Conservation (phyloP, 768 basidiomycete genomes). For the Tricholoma sp. region DNA sequence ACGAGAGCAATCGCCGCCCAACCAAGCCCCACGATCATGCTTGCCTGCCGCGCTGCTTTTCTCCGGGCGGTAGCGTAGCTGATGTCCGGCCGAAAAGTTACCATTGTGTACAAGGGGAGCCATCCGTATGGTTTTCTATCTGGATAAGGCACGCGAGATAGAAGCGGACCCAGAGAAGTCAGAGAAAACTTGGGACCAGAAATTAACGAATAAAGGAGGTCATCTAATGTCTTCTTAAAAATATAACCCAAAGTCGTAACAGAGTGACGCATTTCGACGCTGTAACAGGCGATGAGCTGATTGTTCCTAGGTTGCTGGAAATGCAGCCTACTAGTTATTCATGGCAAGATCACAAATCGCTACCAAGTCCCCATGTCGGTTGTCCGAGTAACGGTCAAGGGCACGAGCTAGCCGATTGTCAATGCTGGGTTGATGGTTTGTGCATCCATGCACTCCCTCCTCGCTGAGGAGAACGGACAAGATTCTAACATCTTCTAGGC, state of each 20-base stretch:
- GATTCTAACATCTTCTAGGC: conserved; percentile 94
- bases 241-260: conserved; percentile 80
- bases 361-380: conserved; percentile 80
- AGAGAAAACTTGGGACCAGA: conserved; percentile 43
- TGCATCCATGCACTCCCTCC: conserved; percentile 53
- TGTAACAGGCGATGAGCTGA: conserved; percentile 29
- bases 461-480: conserved; percentile 70
- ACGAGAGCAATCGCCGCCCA: conserved; percentile 43
- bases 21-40: conserved; percentile 47
- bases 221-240: conserved; percentile 76
- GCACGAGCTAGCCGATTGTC: conserved; percentile 61
- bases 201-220: conserved; percentile 61
- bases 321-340: conserved; percentile 84
- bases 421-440: conserved; percentile 26
- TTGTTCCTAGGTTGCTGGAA: conserved; percentile 2
- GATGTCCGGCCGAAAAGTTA: conserved; percentile 95
- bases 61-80: conserved; percentile 78
- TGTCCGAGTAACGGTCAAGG: conserved; percentile 73
- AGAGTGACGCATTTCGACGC: conserved; percentile 91
- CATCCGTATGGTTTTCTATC: conserved; percentile 63
- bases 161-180: conserved; percentile 38
- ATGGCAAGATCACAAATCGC: conserved; percentile 92
- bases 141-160: conserved; percentile 55
- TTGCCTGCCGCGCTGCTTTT: conserved; percentile 66
- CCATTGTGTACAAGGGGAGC: conserved; percentile 95